Evolutionary conservation across 805 yeast species (phyloP).

Genomic region (Wickerhamomyces ciferrii): DNA sequence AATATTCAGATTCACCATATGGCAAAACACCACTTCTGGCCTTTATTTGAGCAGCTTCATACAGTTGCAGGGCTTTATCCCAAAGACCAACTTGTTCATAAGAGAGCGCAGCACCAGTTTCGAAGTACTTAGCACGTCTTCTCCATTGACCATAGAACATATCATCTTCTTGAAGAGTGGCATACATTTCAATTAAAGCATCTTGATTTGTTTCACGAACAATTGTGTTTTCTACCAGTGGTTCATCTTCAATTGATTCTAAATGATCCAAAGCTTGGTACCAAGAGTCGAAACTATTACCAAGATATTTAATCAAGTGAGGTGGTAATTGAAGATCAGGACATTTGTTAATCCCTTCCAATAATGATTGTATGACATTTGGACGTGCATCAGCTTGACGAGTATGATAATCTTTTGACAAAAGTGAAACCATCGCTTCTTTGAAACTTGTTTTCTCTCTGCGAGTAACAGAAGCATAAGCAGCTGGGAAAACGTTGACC

Average conservation of each 20-base stretch:
- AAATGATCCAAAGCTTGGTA: constrained; percentile 79
- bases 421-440: constrained; percentile 69
- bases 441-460: constrained; percentile 82
- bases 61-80: constrained; percentile 90
- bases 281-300: constrained; percentile 87
- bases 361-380: constrained; percentile 77
- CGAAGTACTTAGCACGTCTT: constrained; percentile 89
- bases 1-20: constrained; percentile 90
- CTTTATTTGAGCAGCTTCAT: constrained; percentile 94
- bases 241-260: constrained; percentile 60
- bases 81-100: constrained; percentile 94
- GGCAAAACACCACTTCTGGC: constrained; percentile 95
- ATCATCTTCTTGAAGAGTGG: constrained; percentile 87
- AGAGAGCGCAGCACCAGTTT: constrained; percentile 88
- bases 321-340: constrained; percentile 83
- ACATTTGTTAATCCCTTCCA: constrained; percentile 79
- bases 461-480: constrained; percentile 66
- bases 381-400: constrained; percentile 84
- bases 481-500: constrained; percentile 78
- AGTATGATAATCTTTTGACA: constrained; percentile 90
- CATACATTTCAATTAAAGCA: constrained; percentile 85
- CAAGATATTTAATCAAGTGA: constrained; percentile 83
- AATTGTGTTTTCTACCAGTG: constrained; percentile 61
- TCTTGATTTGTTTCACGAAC: constrained; percentile 84
- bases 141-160: constrained; percentile 98